Evolutionary conservation across 116 monocot species (phyloP), one percentile per base, ranked within the genome.

Genomic region (Iris pallida): DNA sequence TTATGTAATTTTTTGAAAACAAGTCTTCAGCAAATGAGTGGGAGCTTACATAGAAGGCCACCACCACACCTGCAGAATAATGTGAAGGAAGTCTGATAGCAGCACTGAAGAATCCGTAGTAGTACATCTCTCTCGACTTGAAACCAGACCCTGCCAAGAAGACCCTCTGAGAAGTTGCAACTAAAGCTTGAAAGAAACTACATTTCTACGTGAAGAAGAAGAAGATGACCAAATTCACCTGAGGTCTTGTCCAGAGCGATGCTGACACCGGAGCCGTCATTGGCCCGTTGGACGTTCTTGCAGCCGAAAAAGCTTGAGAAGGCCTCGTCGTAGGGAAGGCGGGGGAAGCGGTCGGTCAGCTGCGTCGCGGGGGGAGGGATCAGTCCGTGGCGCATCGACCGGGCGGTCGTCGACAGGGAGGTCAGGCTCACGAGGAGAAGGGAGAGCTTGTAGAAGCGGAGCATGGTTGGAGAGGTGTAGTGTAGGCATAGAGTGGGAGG

Each of bases 61-160:
- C 83, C 7, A 90, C 90, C 16, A 90, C 83, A 18, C 86, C 90
- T 1, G 86, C 90, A 7, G 86, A 70, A 76, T 81, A 86, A 68
- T 55, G 64, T 1, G 78, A 16, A 51, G 90, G 90, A 52, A 90
- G 66, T 76, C 77, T 86, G 68, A 90, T 74, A 20, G 73, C 68
- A 46, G 90, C 83, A 68, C 83, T 86, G 75, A 90, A 90, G 67
- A 90, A 86, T 11, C 86, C 90, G 48, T 84, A 78, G 62, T 77
- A 73, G 56, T 84, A 90, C 51, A 61, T 58, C 9, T 81, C 66
- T 15, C 47, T 59, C 5, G 90, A 86, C 19, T 54, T 78, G 63
- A 86, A 79, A 0, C 86, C 90, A 1, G 86, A 80, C 1, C 90
- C 90, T 83, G 45, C 0, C 4, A 30, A 0, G 30, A 30, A 30